These are phyloP conservation scores for Calonectria hawksworthii DNA, from an alignment of 2,329 filamentous ascomycete species.

Conservation along the genomic window DNA sequence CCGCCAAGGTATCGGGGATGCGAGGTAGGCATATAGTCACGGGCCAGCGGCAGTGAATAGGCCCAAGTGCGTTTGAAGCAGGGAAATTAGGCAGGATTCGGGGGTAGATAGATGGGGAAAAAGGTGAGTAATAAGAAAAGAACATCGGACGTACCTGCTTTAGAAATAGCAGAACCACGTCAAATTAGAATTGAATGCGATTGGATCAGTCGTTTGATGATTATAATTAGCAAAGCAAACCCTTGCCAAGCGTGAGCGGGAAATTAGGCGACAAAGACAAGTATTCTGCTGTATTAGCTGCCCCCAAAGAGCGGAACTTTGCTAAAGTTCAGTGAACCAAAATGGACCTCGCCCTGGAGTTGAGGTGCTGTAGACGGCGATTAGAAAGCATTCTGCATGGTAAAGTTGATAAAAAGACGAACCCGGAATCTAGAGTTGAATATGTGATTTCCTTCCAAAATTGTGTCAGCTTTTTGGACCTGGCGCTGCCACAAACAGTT, in stretches of 20 bases:
- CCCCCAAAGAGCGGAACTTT: neutral
- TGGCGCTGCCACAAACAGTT: neutral
- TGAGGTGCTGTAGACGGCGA: neutral
- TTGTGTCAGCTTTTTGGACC: neutral
- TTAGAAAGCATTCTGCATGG: neutral
- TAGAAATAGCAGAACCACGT: neutral
- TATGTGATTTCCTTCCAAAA: neutral
- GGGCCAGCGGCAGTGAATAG: neutral
- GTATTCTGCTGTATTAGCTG: neutral
- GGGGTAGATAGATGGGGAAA: neutral
- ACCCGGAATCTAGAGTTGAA: neutral
- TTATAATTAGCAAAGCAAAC: neutral
- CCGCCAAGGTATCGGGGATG: neutral
- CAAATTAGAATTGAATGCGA: neutral
- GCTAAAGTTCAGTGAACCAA: neutral
- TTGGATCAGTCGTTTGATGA: neutral
- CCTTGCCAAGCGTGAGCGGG: neutral
- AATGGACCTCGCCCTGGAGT: neutral
- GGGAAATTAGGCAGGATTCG: neutral
- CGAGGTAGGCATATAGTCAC: neutral
- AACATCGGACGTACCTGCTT: neutral
- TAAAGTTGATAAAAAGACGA: too few relatives aligned
- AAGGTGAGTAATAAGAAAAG: neutral
- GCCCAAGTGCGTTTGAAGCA: too few relatives aligned
- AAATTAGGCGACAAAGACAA: too few relatives aligned